phyloP scores from a whole-genome alignment of 2,329 filamentous ascomycete species.

The Aspergillus floridensis region DNA sequence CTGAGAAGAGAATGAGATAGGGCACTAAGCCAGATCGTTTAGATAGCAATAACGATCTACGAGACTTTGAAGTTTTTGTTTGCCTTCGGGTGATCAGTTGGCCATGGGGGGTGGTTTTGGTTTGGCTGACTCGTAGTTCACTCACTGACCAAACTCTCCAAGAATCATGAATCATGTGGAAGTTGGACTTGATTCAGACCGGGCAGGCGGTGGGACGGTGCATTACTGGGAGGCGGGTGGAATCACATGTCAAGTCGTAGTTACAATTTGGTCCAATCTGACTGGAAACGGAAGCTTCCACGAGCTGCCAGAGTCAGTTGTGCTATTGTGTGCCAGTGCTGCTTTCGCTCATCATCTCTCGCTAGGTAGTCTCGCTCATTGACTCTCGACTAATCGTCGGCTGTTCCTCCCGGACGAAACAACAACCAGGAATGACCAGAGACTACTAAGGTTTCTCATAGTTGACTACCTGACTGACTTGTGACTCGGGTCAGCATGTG shows the following conservation, averaged over 20 bases:
- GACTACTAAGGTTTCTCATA: too few species aligned
- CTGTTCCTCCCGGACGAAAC: neutral
- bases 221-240: neutral
- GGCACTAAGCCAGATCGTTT: too few species aligned
- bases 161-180: too few species aligned
- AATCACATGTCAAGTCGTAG: conserved; percentile 2
- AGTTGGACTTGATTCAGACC: neutral
- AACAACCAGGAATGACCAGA: neutral
- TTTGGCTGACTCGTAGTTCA: too few species aligned
- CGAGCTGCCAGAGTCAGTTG: neutral
- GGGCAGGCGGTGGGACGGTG: conserved; percentile 5
- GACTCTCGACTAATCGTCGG: neutral
- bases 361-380: neutral
- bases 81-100: too few species aligned
- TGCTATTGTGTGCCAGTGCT: too few species aligned
- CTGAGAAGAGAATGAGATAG: too few species aligned
- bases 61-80: too few species aligned
- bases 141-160: too few species aligned
- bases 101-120: too few species aligned
- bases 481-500: neutral
- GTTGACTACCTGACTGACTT: neutral
- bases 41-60: too few species aligned
- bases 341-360: neutral
- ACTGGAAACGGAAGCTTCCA: neutral
- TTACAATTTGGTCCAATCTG: neutral